Conservation (phyloP, 148 eudicot genomes). For the Amaranthus hypochondriacus region DNA sequence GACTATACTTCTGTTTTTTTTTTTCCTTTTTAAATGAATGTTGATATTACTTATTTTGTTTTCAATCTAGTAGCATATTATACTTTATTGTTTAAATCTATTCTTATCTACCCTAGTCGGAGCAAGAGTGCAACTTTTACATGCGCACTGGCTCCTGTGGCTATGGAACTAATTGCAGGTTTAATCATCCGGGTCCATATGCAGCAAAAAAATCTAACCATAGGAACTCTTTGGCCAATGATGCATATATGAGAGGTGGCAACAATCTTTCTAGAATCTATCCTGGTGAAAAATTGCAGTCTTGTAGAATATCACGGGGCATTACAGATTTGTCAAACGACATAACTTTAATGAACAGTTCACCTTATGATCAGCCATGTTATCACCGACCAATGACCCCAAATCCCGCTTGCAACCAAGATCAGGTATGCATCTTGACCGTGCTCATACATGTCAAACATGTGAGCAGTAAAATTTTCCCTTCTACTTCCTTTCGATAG, state of each 20-base stretch:
- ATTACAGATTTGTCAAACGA: slow-evolving; percentile 27
- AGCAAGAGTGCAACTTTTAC: slow-evolving; percentile 57
- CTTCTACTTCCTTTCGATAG: neutral
- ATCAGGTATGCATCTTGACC: slow-evolving; percentile 36
- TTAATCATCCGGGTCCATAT: slow-evolving; percentile 56
- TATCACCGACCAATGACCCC: slow-evolving; percentile 34
- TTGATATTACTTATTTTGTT: neutral
- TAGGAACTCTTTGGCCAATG: slow-evolving; percentile 21
- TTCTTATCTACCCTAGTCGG: slow-evolving; percentile 34
- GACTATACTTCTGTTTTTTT: neutral
- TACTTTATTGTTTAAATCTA: neutral
- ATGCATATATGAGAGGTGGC: slow-evolving; percentile 22
- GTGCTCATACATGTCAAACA: neutral
- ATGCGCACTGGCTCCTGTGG: slow-evolving; percentile 60
- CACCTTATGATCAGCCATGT: slow-evolving; percentile 23
- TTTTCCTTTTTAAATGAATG: neutral
- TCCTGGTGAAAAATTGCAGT: slow-evolving; percentile 26
- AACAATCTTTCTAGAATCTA: slow-evolving; percentile 18
- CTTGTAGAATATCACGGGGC: slow-evolving; percentile 31
- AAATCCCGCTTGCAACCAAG: slow-evolving; percentile 30
- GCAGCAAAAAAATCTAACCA: slow-evolving; percentile 26
- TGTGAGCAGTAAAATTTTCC: neutral
- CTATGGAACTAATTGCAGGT: slow-evolving; percentile 56
- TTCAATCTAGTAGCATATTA: neutral
- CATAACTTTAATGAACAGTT: slow-evolving; percentile 21